phyloP scores from a whole-genome alignment of 345 rosid species.

The Bruguiera sexangula region DNA sequence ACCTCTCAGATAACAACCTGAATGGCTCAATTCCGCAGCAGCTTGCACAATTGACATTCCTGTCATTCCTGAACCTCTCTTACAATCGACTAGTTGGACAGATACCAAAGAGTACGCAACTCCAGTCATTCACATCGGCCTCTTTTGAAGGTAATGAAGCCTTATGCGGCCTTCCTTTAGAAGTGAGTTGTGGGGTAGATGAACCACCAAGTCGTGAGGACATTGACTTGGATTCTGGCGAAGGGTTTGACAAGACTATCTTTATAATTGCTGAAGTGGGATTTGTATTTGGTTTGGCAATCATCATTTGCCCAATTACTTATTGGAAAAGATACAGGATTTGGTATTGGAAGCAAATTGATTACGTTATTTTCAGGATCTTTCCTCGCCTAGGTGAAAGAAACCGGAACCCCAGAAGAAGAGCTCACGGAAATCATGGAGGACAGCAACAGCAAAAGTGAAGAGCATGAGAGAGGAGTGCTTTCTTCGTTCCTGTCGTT shows the following conservation, averaged over 20 bases:
- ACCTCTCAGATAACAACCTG: conserved; percentile 15
- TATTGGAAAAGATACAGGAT: neutral
- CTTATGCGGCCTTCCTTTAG: conserved; percentile 10
- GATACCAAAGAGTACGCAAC: conserved; percentile 14
- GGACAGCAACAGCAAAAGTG: neutral
- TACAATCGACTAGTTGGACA: neutral
- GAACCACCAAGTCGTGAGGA: neutral
- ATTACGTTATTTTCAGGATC: neutral
- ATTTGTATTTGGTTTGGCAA: neutral
- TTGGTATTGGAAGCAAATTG: conserved; percentile 7
- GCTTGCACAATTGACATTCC: conserved; percentile 16
- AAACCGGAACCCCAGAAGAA: neutral
- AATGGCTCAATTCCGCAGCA: conserved; percentile 17
- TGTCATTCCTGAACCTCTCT: conserved; percentile 22
- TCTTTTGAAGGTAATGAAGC: conserved; percentile 15
- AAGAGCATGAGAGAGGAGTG: neutral
- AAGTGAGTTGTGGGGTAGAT: neutral
- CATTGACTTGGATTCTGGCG: neutral
- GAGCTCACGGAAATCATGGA: neutral
- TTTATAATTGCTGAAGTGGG: neutral
- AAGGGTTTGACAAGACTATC: neutral
- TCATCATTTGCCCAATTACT: neutral
- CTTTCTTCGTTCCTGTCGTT: neutral
- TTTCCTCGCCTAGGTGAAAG: neutral
- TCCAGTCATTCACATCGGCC: neutral